Evolutionary conservation across 192 early-diverging fungal species (phyloP).

Genomic region (Linderina pennispora): DNA sequence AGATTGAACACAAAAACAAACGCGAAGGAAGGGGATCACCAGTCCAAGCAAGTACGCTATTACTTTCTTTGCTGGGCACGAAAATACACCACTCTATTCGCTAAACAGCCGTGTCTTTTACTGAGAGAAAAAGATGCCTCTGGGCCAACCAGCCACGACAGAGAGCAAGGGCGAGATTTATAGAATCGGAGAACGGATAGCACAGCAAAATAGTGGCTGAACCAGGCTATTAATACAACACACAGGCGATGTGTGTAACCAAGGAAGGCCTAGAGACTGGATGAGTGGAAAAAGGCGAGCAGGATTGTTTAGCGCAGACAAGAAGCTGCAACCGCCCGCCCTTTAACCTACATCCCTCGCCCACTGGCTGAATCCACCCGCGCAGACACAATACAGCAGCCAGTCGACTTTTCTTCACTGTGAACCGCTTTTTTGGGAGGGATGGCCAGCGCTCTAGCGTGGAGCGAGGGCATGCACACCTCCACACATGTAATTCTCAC

Average conservation of each 20-base stretch:
- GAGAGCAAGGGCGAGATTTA: not conserved
- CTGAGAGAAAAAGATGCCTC: not conserved
- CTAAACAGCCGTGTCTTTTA: not conserved
- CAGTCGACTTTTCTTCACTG: not conserved
- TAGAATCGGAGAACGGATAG: no score
- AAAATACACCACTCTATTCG: no score
- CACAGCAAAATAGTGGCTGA: no score
- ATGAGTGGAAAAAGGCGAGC: not conserved
- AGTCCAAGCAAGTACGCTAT: no score
- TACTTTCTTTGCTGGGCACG: no score
- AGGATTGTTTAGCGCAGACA: not conserved
- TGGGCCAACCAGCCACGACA: not conserved
- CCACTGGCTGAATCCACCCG: no score
- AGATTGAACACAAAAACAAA: no score
- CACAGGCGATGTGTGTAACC: not conserved
- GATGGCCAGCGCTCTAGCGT: not conserved
- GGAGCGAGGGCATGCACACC: not conserved
- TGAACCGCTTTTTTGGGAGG: not conserved
- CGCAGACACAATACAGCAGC: not conserved
- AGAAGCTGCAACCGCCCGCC: no score
- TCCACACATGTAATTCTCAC: no score
- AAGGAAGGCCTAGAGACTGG: not conserved
- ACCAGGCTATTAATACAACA: not conserved
- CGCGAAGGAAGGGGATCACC: no score
- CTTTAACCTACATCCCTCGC: no score